phyloP scores from a whole-genome alignment of 371 early-diverging fungal species.

The Batkoa obscura region DNA sequence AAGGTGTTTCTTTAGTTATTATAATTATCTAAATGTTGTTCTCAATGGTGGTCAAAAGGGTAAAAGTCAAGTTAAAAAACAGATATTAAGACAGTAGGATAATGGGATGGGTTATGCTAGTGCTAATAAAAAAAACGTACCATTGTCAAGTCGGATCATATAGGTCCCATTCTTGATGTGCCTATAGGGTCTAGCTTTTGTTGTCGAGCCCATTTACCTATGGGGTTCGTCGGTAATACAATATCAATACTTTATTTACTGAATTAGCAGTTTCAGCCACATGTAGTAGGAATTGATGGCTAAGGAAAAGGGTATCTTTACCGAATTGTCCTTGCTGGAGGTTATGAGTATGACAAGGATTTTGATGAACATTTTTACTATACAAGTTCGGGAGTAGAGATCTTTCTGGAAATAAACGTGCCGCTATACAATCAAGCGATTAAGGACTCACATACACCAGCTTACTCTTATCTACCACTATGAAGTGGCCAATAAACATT shows the following conservation, averaged over 20 bases:
- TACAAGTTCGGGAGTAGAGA: constrained; percentile 29
- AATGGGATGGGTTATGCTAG: constrained; percentile 27
- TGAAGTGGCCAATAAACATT: constrained; percentile 5
- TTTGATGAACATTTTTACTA: constrained; percentile 29
- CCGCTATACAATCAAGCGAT: constrained; percentile 18
- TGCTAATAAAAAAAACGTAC: constrained; percentile 17
- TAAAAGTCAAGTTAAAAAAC: constrained; percentile 23
- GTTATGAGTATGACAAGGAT: constrained; percentile 31
- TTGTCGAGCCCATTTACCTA: constrained; percentile 19
- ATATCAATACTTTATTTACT: background rate
- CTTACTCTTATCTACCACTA: too few species aligned
- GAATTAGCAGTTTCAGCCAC: constrained; percentile 12
- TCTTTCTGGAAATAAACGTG: constrained; percentile 20
- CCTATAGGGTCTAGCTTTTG: constrained; percentile 31
- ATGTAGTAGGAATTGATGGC: constrained; percentile 28
- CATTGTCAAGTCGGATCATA: constrained; percentile 21
- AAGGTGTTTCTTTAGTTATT: constrained; percentile 30
- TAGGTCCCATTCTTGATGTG: constrained; percentile 37
- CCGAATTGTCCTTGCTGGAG: constrained; percentile 28
- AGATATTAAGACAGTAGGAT: constrained; percentile 21
- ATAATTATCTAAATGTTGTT: constrained; percentile 18
- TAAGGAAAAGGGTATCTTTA: constrained; percentile 17
- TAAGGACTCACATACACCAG: constrained; percentile 11
- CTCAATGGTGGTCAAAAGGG: constrained; percentile 17
- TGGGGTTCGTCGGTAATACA: constrained; percentile 28